These are phyloP conservation scores for Penicillium sp. DNA, from an alignment of 2,329 filamentous ascomycete genomes.

Conservation along the genomic window DNA sequence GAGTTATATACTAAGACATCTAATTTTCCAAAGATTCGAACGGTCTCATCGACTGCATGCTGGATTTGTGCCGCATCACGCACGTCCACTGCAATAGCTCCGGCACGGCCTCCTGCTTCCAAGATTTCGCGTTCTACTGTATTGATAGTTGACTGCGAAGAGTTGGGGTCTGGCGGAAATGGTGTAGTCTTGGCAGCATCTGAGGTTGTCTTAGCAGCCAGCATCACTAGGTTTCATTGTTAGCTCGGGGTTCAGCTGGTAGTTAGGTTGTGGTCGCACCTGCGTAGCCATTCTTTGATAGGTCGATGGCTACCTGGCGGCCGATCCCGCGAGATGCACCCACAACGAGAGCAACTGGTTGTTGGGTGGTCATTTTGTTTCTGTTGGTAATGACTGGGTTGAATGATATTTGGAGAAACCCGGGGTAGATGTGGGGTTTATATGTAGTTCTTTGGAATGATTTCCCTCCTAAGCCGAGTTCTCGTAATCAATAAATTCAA, in stretches of 20 bases:
- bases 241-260: not conserved
- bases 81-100: conserved; percentile 69
- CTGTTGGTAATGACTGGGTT: not conserved
- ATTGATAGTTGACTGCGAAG: conserved; percentile 71
- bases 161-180: conserved; percentile 78
- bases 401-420: not conserved
- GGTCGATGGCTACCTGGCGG: conserved; percentile 74
- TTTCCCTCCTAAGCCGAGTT: not conserved
- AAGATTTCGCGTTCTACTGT: conserved; percentile 76
- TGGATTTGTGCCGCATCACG: conserved; percentile 63
- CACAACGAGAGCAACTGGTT: conserved; percentile 66
- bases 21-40: conserved; percentile 62
- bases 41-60: conserved; percentile 58
- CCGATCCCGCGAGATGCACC: conserved; percentile 80
- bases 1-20: conserved; percentile 81
- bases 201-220: conserved; percentile 74
- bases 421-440: not conserved
- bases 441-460: not conserved
- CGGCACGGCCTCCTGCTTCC: conserved; percentile 63
- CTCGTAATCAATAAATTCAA: not conserved
- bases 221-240: conserved; percentile 59
- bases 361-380: conserved; percentile 16
- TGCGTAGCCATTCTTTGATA: conserved; percentile 69
- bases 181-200: conserved; percentile 57
- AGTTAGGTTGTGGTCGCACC: conserved; percentile 50